These are phyloP conservation scores for Styphnolobium japonicum DNA, from an alignment of 306 rosid species.

Conservation along the genomic window DNA sequence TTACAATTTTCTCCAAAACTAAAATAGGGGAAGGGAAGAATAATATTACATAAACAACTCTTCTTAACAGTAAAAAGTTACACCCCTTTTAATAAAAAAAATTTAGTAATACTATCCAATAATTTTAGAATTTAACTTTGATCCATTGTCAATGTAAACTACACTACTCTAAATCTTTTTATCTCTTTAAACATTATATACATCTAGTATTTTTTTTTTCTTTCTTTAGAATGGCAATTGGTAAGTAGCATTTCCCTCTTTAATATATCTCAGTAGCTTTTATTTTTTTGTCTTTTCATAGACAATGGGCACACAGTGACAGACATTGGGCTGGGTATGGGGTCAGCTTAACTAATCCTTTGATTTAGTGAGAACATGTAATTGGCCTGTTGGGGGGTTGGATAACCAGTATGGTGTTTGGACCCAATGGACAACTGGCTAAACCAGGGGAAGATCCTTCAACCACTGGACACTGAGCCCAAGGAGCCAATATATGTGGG, in stretches of 20 bases:
- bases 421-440: background rate
- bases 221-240: background rate
- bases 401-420: background rate
- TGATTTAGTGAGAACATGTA: background rate
- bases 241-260: background rate
- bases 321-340: background rate
- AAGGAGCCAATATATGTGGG: background rate
- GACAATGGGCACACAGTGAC: background rate
- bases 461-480: background rate
- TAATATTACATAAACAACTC: too few species aligned
- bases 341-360: background rate
- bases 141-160: too few species aligned
- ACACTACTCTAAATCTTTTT: background rate
- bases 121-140: too few species aligned
- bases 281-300: background rate
- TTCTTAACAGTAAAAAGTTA: too few species aligned
- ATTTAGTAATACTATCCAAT: too few species aligned
- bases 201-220: background rate
- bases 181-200: too few species aligned
- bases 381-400: background rate
- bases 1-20: background rate
- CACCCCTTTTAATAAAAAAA: too few species aligned
- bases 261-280: background rate
- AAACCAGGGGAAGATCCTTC: background rate
- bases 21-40: too few species aligned